Percentiles rank a stretch among this genome's conserved stretches.
phyloP scores from a whole-genome alignment of 225 moss, liverwort and hornwort species.

The Climacium dendroides region DNA sequence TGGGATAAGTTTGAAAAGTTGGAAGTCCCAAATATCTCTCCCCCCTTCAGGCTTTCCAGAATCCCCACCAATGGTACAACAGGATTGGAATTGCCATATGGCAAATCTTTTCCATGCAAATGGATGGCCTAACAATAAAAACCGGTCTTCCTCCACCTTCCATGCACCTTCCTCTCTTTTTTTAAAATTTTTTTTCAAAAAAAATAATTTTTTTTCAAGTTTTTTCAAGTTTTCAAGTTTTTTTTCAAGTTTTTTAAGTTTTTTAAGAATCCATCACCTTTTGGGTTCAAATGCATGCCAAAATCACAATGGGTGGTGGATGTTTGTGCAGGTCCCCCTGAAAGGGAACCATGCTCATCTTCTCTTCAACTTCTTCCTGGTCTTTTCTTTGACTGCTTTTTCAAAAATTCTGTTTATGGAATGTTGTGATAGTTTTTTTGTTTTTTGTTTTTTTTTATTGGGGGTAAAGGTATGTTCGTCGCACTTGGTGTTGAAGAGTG shows the following conservation, averaged over 20 bases:
- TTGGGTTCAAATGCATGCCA: not conserved
- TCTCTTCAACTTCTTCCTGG: fast-evolving
- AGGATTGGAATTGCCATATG: not conserved
- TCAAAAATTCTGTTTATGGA: not conserved
- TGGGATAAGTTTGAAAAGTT: not conserved
- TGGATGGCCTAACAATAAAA: too few relatives aligned
- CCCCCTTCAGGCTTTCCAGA: not conserved
- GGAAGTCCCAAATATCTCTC: constrained; percentile 27
- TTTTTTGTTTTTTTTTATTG: too few relatives aligned
- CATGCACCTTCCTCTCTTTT: not conserved
- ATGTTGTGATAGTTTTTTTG: not conserved
- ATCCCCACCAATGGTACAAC: not conserved
- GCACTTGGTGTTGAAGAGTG: too few relatives aligned
- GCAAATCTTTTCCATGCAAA: not conserved
- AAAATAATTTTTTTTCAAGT: too few relatives aligned
- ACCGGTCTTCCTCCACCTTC: not conserved
- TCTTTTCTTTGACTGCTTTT: not conserved
- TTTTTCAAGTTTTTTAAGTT: too few relatives aligned
- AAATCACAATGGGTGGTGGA: not conserved
- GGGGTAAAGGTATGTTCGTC: too few relatives aligned
- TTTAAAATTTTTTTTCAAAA: not conserved
- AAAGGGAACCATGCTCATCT: not conserved
- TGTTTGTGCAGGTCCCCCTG: not conserved
- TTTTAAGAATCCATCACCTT: too few relatives aligned
- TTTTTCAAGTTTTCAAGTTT: too few relatives aligned